phyloP scores from a whole-genome alignment of 2,329 filamentous ascomycete species.

The Trichoderma sp. region DNA sequence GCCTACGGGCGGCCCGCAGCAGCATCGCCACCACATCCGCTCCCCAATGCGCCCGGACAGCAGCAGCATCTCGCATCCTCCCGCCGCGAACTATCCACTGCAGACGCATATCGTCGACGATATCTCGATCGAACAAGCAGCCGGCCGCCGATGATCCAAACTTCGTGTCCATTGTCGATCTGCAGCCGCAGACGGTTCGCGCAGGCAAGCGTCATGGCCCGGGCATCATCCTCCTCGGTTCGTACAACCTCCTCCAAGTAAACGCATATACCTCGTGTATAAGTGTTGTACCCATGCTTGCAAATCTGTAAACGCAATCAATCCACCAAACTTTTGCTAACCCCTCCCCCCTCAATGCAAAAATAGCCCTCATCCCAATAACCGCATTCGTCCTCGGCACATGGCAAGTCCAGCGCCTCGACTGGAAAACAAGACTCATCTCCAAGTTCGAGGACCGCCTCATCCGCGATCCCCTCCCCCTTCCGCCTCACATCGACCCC shows the following conservation, averaged over 20 bases:
- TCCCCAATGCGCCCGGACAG: conserved; percentile 6
- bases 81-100: background rate
- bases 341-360: background rate
- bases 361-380: conserved; percentile 73
- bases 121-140: conserved; percentile 24
- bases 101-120: conserved; percentile 22
- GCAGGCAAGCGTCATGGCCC: conserved; percentile 70
- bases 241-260: conserved; percentile 10
- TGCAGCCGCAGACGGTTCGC: conserved; percentile 76
- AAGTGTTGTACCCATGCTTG: background rate
- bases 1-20: conserved; percentile 23
- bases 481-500: conserved; percentile 80
- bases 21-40: background rate
- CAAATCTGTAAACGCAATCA: background rate
- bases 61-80: background rate
- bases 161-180: conserved; percentile 84
- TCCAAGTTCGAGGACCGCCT: conserved; percentile 91
- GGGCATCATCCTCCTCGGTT: conserved; percentile 75
- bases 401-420: conserved; percentile 91
- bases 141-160: conserved; percentile 69
- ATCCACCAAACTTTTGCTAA: background rate
- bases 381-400: conserved; percentile 87
- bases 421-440: conserved; percentile 91
- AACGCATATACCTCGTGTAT: background rate
- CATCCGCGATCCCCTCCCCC: conserved; percentile 76